Base-by-base conservation (phyloP, 148 eudicot species). In the Rhododendron vialii region DNA sequence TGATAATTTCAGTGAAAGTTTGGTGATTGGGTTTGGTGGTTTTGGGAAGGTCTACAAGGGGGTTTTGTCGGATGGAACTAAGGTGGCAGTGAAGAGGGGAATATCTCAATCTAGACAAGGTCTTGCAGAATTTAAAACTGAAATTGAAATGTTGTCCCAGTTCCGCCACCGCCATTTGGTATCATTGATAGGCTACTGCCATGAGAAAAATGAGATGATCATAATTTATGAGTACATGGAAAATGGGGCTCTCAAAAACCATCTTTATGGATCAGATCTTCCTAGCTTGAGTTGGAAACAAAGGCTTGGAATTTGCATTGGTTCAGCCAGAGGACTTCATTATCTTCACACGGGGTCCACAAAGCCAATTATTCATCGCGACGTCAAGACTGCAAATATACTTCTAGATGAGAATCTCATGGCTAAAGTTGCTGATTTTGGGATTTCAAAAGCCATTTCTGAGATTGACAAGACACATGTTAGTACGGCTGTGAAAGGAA, bases 361-460 rank as follows among this genome's bases (percentile, higher is more conserved):
- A n/a, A 92, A 92, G 50, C 82, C 94, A 10, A 87, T 94, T 38
- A 94, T 94, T 71, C 96, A 94, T 77, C 95, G 96, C 0, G 95
- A 94, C 84, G 93, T 94, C 13, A 94, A 94, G 85, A 91, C 94
- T 50, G 93, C 96, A 28, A 94, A 94, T 82, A 93, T 94, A 50
- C 87, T 94, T 35, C 91, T 94, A 0, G 94, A 94, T 71, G 94
- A 93, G 89, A 94, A 90, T 84, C 81, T 92, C 33, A 88, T 88
- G 90, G 95, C 96, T 50, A 94, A 94, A 91, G 95, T 94, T 84
- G 93, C 95, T 41, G 96, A 94, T 86, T 94, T 94, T 74, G 96
- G 96, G 65, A 87, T 94, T 38, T 94, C 96, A 6, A 94, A 94
- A 87, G 82, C 88, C 1, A 94, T 95, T 35, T 95, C 96, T 20